A percentile compares a stretch with the other conserved stretches of the same genome.
These are phyloP conservation scores for Coemansia sp. DNA, from an alignment of 192 early-diverging fungal genomes.

Conservation along the genomic window DNA sequence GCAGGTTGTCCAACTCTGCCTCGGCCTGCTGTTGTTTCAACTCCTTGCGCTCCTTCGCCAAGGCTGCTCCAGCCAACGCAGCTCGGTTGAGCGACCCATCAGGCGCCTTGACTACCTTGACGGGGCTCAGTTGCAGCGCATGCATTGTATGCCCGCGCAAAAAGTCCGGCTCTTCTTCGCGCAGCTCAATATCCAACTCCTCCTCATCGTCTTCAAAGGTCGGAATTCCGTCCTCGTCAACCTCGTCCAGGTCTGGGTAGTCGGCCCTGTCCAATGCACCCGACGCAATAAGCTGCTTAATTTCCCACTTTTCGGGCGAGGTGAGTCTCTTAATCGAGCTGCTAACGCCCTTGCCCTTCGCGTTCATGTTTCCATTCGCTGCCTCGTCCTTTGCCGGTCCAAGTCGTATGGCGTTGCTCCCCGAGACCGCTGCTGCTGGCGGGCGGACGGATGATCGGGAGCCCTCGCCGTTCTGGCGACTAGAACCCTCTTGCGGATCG, in stretches of 20 bases:
- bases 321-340: slow-evolving; percentile 78
- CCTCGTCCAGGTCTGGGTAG: slow-evolving; percentile 87
- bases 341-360: slow-evolving; percentile 5
- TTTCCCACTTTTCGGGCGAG: slow-evolving; percentile 95
- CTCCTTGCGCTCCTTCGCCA: slow-evolving; percentile 95
- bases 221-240: slow-evolving; percentile 67
- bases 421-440: slow-evolving; percentile 11
- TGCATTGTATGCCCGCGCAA: slow-evolving; percentile 89
- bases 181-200: slow-evolving; percentile 95
- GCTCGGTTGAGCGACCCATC: slow-evolving; percentile 97
- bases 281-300: slow-evolving; percentile 96
- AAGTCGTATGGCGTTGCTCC: slow-evolving; percentile 37
- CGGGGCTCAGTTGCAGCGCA: slow-evolving; percentile 83
- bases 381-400: slow-evolving; percentile 11
- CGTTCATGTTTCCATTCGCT: background rate
- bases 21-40: slow-evolving; percentile 81
- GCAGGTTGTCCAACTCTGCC: slow-evolving; percentile 76
- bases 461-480: background rate
- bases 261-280: slow-evolving; percentile 85
- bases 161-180: slow-evolving; percentile 94
- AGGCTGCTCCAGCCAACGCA: slow-evolving; percentile 85
- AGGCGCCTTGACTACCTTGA: slow-evolving; percentile 98
- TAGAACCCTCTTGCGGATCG: background rate
- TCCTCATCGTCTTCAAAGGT: slow-evolving; percentile 89
- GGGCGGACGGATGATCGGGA: background rate